Conservation (phyloP, 768 basidiomycete genomes). For the Hericium rajendrae region DNA sequence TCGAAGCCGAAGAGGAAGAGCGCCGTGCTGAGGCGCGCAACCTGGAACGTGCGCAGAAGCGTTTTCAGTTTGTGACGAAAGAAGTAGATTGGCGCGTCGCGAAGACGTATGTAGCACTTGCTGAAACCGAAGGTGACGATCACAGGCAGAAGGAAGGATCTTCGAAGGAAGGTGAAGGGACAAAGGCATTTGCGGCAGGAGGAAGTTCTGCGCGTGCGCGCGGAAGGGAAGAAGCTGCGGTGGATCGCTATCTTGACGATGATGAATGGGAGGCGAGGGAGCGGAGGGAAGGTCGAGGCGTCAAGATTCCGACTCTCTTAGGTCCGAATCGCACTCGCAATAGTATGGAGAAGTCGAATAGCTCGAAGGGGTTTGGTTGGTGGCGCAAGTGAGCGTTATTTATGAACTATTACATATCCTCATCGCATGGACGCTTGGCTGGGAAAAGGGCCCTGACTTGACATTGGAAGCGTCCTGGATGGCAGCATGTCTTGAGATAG, state of each 20-base stretch:
- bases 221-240: constrained; percentile 41
- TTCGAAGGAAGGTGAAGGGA: too few relatives aligned
- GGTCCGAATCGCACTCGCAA: too few relatives aligned
- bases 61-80: constrained; percentile 55
- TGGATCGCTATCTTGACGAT: constrained; percentile 56
- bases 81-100: constrained; percentile 61
- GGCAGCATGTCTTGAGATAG: neutral
- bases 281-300: constrained; percentile 22
- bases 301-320: constrained; percentile 8
- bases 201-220: neutral
- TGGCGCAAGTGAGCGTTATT: too few relatives aligned
- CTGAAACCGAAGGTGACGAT: constrained; percentile 26
- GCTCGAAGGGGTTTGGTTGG: too few relatives aligned
- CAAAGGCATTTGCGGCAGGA: too few relatives aligned
- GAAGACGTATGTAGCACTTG: constrained; percentile 60
- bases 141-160: too few relatives aligned
- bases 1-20: constrained; percentile 25
- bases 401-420: too few relatives aligned
- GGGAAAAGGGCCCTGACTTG: too few relatives aligned
- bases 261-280: constrained; percentile 52
- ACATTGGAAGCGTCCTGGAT: too few relatives aligned
- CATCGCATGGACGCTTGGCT: too few relatives aligned
- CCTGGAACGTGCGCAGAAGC: constrained; percentile 48
- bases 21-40: constrained; percentile 29
- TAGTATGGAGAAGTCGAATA: too few relatives aligned